phyloP scores from a whole-genome alignment of 768 basidiomycete genomes.

The Phylloporus sp. region DNA sequence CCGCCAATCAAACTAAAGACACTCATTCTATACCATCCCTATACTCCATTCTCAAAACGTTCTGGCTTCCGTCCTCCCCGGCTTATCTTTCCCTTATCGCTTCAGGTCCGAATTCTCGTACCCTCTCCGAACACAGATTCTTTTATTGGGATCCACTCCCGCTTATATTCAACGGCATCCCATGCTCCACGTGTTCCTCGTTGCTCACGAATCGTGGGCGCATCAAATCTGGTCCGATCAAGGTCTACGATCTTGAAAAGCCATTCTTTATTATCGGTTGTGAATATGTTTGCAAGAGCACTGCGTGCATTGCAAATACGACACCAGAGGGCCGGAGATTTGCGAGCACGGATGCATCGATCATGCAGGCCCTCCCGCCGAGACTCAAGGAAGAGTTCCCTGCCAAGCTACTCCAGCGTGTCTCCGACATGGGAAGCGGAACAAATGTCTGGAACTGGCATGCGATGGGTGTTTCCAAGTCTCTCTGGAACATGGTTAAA shows the following conservation, averaged over 20 bases:
- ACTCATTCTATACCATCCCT: conserved; percentile 59
- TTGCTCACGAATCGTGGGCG: conserved; percentile 64
- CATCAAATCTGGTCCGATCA: conserved; percentile 69
- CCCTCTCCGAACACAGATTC: conserved; percentile 69
- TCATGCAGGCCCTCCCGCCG: conserved; percentile 63
- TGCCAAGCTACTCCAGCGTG: conserved; percentile 52
- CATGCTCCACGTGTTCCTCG: conserved; percentile 60
- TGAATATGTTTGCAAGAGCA: conserved; percentile 63
- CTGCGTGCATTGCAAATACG: conserved; percentile 40
- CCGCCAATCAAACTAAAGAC: conserved; percentile 37
- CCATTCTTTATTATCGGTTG: conserved; percentile 86
- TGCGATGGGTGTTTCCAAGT: conserved; percentile 62
- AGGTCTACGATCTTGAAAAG: conserved; percentile 72
- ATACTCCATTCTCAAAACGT: conserved; percentile 75
- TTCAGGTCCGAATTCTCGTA: conserved; percentile 60
- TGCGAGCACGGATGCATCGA: conserved; percentile 66
- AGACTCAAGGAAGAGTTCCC: conserved; percentile 73
- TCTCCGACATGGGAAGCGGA: conserved; percentile 53
- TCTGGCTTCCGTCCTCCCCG: conserved; percentile 79
- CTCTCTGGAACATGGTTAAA: conserved; percentile 70
- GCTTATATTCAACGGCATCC: conserved; percentile 76
- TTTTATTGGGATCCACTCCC: conserved; percentile 87
- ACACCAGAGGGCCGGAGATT: conserved; percentile 56
- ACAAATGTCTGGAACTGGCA: conserved; percentile 73
- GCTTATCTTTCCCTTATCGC: conserved; percentile 73